Base-by-base conservation (phyloP, 768 basidiomycete genomes). In the Lactarius sp. region DNA sequence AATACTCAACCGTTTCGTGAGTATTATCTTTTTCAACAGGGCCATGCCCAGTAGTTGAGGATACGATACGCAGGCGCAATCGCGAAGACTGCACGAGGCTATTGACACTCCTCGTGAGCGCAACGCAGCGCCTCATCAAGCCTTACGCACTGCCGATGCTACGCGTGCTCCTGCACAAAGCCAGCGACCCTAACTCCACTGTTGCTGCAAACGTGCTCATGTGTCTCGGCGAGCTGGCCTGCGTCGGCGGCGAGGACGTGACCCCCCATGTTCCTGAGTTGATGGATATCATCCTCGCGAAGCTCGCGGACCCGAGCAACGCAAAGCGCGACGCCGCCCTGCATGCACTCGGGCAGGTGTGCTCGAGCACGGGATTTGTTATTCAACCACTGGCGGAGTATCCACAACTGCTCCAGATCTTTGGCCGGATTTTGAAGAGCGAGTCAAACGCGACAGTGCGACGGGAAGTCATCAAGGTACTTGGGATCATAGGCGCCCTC, bases 91-190 rank as follows among this genome's bases (percentile, higher is more conserved):
- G 92, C 69, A 94, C 97, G 13, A 86, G 88, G 20, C 79, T 99
- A 1, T 81, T 99, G 56, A 94, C 92, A 8, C 78, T 94, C 2
- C 83, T 99, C 18, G 90, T 98, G 66, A 87, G 88, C 67, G 93
- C 94, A 0, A 96, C 95, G 0, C 91, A 96, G 68, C 86, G 92
- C 49, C 83, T 98, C 16, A 96, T 98, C 75, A 95, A 94, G 71
- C 92, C 94, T 12, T 98, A 99, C 73, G 92, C 94, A 0, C 81
- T 95, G 12, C 92, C 96, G 0, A 94, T 99, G 80, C 82, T 98
- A n/a, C 85, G 87, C 22, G 95, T 94, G 1, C 83, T 98, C 7
- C 81, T 98, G 14, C 86, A 84, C 33, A 98, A 97, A 70, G 94
- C 94, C 1, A 85, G 85, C 63, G 95, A 98, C 69, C 73, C 77